A percentile compares a stretch with the other conserved stretches of the same genome.
Evolutionary conservation across 306 rosid genomes (phyloP).

Genomic region (Medicago ruthenica): DNA sequence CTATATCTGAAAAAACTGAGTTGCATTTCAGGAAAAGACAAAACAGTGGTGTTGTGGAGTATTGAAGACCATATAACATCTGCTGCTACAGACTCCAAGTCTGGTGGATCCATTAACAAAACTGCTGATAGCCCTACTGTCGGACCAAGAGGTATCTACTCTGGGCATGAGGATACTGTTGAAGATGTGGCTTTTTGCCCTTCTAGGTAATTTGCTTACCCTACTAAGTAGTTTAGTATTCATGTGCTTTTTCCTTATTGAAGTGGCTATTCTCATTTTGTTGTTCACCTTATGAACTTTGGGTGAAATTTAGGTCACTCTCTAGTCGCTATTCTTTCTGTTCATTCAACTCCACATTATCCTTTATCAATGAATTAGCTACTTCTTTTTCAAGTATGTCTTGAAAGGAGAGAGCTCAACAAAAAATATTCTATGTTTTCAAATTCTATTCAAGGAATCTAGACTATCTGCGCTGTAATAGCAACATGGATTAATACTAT

Average conservation of each 20-base stretch:
- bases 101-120: conserved; percentile 82
- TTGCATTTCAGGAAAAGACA: conserved; percentile 83
- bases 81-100: conserved; percentile 68
- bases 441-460: conserved; percentile 11
- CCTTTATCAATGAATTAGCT: conserved; percentile 9
- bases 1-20: conserved; percentile 25
- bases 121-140: conserved; percentile 79
- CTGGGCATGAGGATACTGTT: conserved; percentile 94
- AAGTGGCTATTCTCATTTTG: conserved; percentile 27
- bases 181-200: conserved; percentile 99
- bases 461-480: conserved; percentile 26
- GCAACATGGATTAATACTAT: conserved; percentile 11
- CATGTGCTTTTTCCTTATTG: neutral
- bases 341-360: conserved; percentile 13
- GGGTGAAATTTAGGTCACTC: conserved; percentile 7
- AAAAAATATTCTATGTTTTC: conserved; percentile 29
- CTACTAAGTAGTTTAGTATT: neutral
- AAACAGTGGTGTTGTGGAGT: conserved; percentile 96
- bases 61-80: conserved; percentile 92
- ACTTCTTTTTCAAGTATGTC: neutral
- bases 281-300: conserved; percentile 9
- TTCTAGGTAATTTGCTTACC: conserved; percentile 68
- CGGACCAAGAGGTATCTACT: conserved; percentile 92
- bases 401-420: neutral
- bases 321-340: neutral